Conservation (phyloP, 2,329 filamentous ascomycete genomes). For the Bipolaris sorokiniana region DNA sequence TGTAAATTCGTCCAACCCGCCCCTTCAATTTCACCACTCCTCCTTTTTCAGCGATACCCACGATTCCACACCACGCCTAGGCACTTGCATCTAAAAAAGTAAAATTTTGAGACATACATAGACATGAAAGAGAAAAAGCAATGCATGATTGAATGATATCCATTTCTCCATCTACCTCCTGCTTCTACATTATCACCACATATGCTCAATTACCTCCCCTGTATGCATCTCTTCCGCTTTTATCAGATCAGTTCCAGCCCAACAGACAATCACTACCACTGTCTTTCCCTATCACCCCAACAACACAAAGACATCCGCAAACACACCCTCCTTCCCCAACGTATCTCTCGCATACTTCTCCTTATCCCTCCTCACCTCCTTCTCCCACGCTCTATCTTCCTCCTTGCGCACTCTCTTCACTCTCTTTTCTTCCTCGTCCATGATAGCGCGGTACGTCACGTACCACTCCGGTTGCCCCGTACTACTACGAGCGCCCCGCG, state of each 20-base stretch:
- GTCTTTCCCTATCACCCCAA: background rate
- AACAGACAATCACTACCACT: background rate
- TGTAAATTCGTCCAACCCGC: constrained; percentile 17
- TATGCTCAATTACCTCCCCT: too few relatives aligned
- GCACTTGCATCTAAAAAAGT: background rate
- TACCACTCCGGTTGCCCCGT: background rate
- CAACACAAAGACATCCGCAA: background rate
- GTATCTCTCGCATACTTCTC: background rate
- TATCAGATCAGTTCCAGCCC: too few relatives aligned
- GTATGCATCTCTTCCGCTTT: too few relatives aligned
- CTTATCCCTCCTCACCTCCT: background rate
- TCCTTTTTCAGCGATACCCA: constrained; percentile 14
- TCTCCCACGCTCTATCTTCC: background rate
- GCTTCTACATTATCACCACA: too few relatives aligned
- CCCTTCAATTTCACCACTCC: background rate
- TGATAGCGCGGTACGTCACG: background rate
- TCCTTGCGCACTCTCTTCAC: background rate
- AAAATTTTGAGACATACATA: background rate
- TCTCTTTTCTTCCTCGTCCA: background rate
- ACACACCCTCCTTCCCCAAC: background rate
- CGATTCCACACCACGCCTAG: background rate
- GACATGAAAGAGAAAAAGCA: background rate
- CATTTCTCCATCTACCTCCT: background rate
- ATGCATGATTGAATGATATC: background rate
- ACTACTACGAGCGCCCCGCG: background rate